Base-by-base conservation (phyloP, 306 rosid genomes). In the Begonia masoniana region DNA sequence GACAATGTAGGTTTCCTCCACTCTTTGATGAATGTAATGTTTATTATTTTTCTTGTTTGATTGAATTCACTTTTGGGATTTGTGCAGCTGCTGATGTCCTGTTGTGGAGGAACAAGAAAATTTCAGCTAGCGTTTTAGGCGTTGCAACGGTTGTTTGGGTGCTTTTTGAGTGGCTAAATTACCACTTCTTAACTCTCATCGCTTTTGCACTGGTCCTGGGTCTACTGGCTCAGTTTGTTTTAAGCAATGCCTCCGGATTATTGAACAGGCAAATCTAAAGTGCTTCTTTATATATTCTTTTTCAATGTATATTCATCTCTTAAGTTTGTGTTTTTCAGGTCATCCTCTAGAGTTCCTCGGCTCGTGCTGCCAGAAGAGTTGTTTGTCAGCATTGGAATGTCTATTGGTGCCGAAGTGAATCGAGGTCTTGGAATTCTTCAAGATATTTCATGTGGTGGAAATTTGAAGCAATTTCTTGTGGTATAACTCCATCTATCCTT, bases 21-120 rank as follows among this genome's bases (percentile, higher is more conserved):
- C 19, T 13, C 12, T 52, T 42, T 31, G 8, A 31, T 6, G 39
- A 7, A 31, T 5, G 3, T 31, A 5, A 4, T 5, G 39, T 6
- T 31, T 31, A 4, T 5, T 31, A 7, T 31, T 6, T 31, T 31
- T 31, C 8, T 31, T 31, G 39, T 60, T 54, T 43, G 62, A 13
- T 51, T 15, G 60, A 55, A 3, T 55, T 70, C 43, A 31, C 11
- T 51, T 12, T 14, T 49, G 49, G 52, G 48, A 41, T 41, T 19
- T 47, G 47, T 48, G 39, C n/a, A 16, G n/a, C 93, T 62, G 99
- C 96, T 57, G 99, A 91, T 74, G 78, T 83, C 63, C 64, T 91
- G 79, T 68, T 91, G 61, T 91, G 99, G 99, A 86, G 96, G 78
- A 82, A 91, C 94, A 91, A 83, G 78, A 91, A 86, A 71, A 86